These are phyloP conservation scores for Phaffia australis DNA, from an alignment of 768 basidiomycete species.

Conservation along the genomic window DNA sequence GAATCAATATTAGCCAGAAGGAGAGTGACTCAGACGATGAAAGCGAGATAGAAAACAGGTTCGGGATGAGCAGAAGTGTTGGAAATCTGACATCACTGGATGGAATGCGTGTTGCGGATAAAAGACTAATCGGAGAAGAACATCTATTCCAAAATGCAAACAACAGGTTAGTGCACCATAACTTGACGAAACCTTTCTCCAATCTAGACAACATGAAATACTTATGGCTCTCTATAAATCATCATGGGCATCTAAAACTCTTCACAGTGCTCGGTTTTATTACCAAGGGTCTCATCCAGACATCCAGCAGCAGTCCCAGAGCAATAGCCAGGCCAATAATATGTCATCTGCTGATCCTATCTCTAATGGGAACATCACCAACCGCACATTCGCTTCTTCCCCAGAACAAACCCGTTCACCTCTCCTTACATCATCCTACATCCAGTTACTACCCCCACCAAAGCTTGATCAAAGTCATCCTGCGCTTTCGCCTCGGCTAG, in stretches of 20 bases:
- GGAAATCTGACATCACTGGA: not conserved
- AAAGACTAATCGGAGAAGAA: not conserved
- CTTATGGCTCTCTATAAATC: not conserved
- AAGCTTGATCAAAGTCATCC: not conserved
- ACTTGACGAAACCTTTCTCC: not conserved
- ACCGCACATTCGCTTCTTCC: conserved; percentile 1
- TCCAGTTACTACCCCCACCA: conserved; percentile 1
- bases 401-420: not conserved
- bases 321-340: conserved; percentile 5
- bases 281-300: not conserved
- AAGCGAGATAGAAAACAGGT: not conserved
- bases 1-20: not conserved
- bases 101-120: not conserved
- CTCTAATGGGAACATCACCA: conserved; percentile 3
- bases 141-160: conserved; percentile 5
- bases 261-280: not conserved
- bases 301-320: not conserved
- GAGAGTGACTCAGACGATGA: conserved; percentile 9
- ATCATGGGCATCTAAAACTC: not conserved
- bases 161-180: conserved; percentile 3
- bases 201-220: too few relatives aligned
- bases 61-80: not conserved
- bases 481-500: conserved; percentile 8
- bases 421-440: not conserved
- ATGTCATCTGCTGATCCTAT: not conserved